Conservation (phyloP, 2,329 filamentous ascomycete genomes). For the Davidsoniella virescens region DNA sequence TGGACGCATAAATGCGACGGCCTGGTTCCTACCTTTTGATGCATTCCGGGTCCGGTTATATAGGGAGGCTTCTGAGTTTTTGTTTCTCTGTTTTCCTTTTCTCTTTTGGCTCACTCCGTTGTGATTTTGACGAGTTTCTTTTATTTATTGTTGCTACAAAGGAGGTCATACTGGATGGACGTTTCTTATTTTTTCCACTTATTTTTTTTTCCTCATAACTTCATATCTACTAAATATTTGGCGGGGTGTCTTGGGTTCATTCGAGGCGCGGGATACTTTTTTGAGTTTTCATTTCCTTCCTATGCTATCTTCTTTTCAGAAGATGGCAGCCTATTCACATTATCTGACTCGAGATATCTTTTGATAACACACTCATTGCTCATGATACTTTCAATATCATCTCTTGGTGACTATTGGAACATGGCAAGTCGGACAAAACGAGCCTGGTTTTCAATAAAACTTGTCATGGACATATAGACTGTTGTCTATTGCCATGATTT, state of each 20-base stretch:
- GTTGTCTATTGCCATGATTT: too few species aligned
- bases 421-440: neutral
- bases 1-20: neutral
- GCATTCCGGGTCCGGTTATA: conserved; percentile 11
- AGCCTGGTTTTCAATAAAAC: too few species aligned
- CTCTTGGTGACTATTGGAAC: neutral
- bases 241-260: neutral
- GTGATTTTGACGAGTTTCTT: conserved; percentile 6
- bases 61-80: conserved; percentile 10
- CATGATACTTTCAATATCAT: neutral
- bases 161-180: conserved; percentile 2
- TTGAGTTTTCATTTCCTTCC: conserved; percentile 5
- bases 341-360: neutral
- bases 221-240: conserved; percentile 5
- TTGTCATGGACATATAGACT: too few species aligned
- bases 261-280: conserved; percentile 2
- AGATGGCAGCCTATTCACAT: neutral
- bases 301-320: neutral
- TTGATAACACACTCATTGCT: conserved; percentile 1
- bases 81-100: conserved; percentile 5
- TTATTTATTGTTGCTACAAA: conserved; percentile 4
- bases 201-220: neutral
- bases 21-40: conserved; percentile 2
- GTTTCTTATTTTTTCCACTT: neutral
- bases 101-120: neutral